Evolutionary conservation across 2,329 filamentous ascomycete species (phyloP), one percentile per base, ranked within the genome.

Genomic region (Ramularia endophylla): DNA sequence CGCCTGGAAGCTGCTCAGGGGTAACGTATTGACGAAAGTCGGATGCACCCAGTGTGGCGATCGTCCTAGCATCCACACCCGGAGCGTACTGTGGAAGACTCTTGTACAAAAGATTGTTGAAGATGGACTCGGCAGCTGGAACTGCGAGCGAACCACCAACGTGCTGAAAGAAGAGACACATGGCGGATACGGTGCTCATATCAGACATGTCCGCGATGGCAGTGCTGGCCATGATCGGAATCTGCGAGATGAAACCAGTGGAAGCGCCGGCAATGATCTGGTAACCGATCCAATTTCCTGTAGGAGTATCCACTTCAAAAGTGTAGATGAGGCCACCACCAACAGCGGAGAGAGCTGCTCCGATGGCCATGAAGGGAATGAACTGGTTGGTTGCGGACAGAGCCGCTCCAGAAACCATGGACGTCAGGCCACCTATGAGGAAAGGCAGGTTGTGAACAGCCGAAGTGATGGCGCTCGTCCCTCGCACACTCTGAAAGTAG

Each of bases 21-120:
- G n/a, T n/a, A n/a, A n/a, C n/a, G n/a, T n/a, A n/a, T n/a, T n/a
- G n/a, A n/a, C n/a, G n/a, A 71, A 88, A 66, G 38, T 78, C 71
- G 0, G 81, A 85, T 1, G 74, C 73, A 28, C 74, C 74, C 4
- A 66, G 65, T 1, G 52, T 54, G 13, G 70, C 54, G 4, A 74
- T 65, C 9, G 64, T 44, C 8, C 36, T 43, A 0, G 70, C 56
- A 41, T 69, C 51, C 5, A 73, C 54, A 22, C 61, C 61, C 0
- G 67, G 65, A 1, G 66, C 62, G 3, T 62, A 59, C 2, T 53
- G 52, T 7, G 38, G 44, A 3, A 47, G 36, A n/a, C 65, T 64
- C 50, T 63, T 61, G 46, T 70, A 58, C 7, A 72, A 63, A 28
- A 40, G 25, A 34, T 68, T 66, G 4, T 61, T 58, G 54, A 75